Conservation (phyloP, 179 eudicot genomes). For the Nepenthes alata region DNA sequence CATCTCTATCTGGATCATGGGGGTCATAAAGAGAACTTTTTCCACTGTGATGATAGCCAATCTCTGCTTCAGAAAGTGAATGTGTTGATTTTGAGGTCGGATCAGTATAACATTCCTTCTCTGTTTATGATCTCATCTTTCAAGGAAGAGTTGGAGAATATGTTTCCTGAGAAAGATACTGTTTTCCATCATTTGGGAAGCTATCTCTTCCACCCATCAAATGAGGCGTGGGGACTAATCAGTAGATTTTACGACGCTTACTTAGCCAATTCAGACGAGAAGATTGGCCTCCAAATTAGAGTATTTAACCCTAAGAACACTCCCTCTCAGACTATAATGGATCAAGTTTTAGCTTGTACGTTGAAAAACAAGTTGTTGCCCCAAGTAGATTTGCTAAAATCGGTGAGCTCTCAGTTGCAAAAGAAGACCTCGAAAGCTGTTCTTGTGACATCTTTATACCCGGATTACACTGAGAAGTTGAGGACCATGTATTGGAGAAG, state of each 20-base stretch:
- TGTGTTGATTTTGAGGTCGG: constrained; percentile 31
- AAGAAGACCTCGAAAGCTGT: constrained; percentile 33
- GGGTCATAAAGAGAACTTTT: constrained; percentile 29
- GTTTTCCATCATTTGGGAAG: constrained; percentile 54
- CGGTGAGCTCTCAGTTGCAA: background rate
- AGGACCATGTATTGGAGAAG: constrained; percentile 45
- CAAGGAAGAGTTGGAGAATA: constrained; percentile 28
- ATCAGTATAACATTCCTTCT: constrained; percentile 50
- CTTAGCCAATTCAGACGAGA: constrained; percentile 45
- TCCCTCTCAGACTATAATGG: constrained; percentile 27
- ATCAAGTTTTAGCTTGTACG: constrained; percentile 45
- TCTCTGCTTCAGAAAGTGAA: constrained; percentile 18
- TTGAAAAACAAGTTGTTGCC: constrained; percentile 36
- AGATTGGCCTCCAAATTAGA: constrained; percentile 59
- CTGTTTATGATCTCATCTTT: constrained; percentile 38
- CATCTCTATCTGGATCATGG: constrained; percentile 41
- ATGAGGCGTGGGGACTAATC: constrained; percentile 61
- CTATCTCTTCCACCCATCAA: constrained; percentile 57
- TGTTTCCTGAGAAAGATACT: constrained; percentile 42
- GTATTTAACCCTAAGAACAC: constrained; percentile 17
- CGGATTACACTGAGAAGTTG: constrained; percentile 36
- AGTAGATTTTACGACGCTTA: constrained; percentile 52
- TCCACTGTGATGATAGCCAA: constrained; percentile 46
- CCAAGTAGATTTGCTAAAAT: constrained; percentile 7
- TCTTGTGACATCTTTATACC: constrained; percentile 41